A percentile compares a stretch with the other conserved stretches of the same genome.
phyloP scores from a whole-genome alignment of 805 yeast species.

The Zygotorulaspora danielsina region DNA sequence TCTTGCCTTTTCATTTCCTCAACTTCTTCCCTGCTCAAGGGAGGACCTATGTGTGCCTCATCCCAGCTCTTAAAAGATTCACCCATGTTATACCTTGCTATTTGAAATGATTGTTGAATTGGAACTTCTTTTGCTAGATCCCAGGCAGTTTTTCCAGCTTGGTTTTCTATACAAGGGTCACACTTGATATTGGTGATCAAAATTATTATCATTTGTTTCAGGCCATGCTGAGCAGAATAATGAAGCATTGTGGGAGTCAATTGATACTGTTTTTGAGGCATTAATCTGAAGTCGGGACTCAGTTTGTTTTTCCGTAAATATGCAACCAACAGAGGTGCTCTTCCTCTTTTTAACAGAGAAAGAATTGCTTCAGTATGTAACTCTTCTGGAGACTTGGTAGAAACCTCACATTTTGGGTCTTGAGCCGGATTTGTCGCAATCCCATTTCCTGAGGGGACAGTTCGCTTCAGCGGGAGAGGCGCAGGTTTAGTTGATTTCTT shows the following conservation, averaged over 20 bases:
- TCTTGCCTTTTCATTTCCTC: constrained; percentile 41
- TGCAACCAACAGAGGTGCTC: constrained; percentile 66
- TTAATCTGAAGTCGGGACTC: constrained; percentile 47
- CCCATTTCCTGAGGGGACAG: constrained; percentile 17
- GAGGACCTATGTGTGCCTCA: constrained; percentile 57
- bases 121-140: constrained; percentile 54
- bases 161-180: constrained; percentile 58
- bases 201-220: constrained; percentile 58
- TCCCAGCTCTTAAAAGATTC: constrained; percentile 70
- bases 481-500: constrained; percentile 53
- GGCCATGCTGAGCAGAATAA: constrained; percentile 65
- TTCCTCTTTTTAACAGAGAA: constrained; percentile 60
- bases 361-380: constrained; percentile 56
- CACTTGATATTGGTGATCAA: constrained; percentile 62
- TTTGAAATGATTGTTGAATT: constrained; percentile 56
- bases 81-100: constrained; percentile 63
- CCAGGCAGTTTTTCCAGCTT: constrained; percentile 58
- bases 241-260: constrained; percentile 72
- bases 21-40: constrained; percentile 52
- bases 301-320: constrained; percentile 58
- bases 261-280: constrained; percentile 52
- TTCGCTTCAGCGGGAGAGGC: constrained; percentile 34
- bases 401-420: constrained; percentile 8
- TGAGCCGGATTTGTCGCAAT: constrained; percentile 3
- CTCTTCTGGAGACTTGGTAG: constrained; percentile 38